Base-by-base conservation (phyloP, 2,329 filamentous ascomycete genomes). In the Sporothrix dimorphospora region DNA sequence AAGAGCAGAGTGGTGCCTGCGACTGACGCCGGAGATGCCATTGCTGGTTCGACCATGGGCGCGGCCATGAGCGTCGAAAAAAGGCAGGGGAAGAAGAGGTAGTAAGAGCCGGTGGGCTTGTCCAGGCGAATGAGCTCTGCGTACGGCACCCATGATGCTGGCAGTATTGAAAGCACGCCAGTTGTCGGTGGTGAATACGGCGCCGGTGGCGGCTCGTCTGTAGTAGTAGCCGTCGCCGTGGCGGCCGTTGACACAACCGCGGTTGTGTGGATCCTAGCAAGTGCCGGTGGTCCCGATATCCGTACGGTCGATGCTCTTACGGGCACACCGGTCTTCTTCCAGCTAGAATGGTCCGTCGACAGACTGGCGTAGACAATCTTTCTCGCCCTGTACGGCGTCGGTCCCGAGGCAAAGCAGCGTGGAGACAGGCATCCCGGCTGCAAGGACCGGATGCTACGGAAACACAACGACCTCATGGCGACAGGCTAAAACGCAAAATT, bases 51-150 rank as follows among this genome's bases (percentile, higher is more conserved):
- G 1, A 88, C 84, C 77, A 94, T 86, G 0, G 92, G 90, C 1
- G 92, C 92, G 0, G 93, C 93, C 78, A 96, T 85, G 2, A 96
- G 85, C 0, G 93, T 94, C 71, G 92, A 94, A 83, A 94, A 97
- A 14, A 96, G 84, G 78, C 93, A 95, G 38, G 93, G 94, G 77
- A 94, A 92, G 83, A 91, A 95, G 73, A 97, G 89, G 79, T 96
- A 96, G 82, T 94, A 92, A 1, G 92, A 92, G 61, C 94, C 94
- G 0, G 90, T 87, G 0, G 93, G 94, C 78, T 94, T 96, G 81
- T 96, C 91, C 65, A 97, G 84, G 66, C 94, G 91, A 77, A 92
- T 87, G 16, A 97, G 87, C 79, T 97, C 93, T 65, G 90, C 93
- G 78, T 96, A 97, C 1, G 93, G 94, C 3, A 96, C 85, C 85